These are phyloP conservation scores for Tolypocladium endophyticum DNA, from an alignment of 2,329 filamentous ascomycete species.

Conservation along the genomic window DNA sequence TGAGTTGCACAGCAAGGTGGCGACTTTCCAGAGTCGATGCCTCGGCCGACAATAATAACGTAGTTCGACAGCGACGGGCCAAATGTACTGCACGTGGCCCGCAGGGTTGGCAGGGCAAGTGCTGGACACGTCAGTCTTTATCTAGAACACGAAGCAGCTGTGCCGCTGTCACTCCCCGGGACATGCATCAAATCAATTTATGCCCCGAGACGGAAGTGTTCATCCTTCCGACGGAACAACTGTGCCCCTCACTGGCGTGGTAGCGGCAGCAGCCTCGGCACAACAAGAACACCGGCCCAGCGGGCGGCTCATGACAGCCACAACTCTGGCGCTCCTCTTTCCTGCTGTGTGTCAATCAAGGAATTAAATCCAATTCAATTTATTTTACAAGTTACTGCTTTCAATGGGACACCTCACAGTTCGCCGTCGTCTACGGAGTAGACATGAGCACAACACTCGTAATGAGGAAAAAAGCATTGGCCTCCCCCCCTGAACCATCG, in stretches of 20 bases:
- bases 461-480: no score
- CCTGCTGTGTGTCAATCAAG: neutral
- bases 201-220: neutral
- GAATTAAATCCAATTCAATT: no score
- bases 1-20: no score
- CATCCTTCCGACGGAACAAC: neutral
- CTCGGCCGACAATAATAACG: no score
- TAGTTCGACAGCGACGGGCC: neutral
- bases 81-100: conserved; percentile 6
- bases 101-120: conserved; percentile 10
- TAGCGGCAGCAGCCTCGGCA: neutral
- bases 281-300: neutral
- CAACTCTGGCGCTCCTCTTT: neutral
- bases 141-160: no score
- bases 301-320: neutral
- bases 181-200: neutral
- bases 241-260: neutral
- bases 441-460: no score
- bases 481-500: no score
- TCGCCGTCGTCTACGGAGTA: no score
- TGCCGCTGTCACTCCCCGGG: neutral
- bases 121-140: conserved; percentile 5
- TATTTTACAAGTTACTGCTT: no score
- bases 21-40: no score
- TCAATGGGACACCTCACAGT: no score